phyloP scores from a whole-genome alignment of 2,329 filamentous ascomycete species.

The Penicillium sp. region DNA sequence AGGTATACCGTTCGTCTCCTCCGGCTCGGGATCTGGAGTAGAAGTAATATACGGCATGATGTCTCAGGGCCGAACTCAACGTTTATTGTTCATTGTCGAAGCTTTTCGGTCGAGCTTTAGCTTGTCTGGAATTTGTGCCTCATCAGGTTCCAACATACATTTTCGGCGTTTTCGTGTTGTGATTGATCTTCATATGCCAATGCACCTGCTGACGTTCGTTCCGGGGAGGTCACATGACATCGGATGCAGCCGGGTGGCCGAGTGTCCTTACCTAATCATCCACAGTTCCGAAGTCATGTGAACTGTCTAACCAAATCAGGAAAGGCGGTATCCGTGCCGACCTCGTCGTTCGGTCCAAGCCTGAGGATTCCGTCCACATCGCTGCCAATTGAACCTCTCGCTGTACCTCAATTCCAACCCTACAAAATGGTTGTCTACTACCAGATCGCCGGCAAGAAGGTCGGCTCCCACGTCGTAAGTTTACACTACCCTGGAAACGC shows the following conservation, averaged over 20 bases:
- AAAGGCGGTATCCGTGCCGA: constrained; percentile 23
- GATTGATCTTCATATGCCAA: background rate
- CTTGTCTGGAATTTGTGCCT: background rate
- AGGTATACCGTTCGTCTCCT: constrained; percentile 22
- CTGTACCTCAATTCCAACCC: constrained; percentile 22
- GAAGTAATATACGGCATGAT: background rate
- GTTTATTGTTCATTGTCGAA: background rate
- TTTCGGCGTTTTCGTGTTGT: background rate
- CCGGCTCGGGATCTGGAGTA: constrained; percentile 6
- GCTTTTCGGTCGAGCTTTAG: background rate
- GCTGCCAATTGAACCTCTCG: constrained; percentile 23
- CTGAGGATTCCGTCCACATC: constrained; percentile 32
- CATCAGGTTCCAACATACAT: background rate
- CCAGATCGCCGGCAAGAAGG: constrained; percentile 52
- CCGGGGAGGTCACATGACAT: constrained; percentile 23
- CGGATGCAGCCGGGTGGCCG: constrained; percentile 3
- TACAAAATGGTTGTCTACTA: constrained; percentile 54
- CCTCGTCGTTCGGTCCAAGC: constrained; percentile 29
- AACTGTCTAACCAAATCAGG: constrained; percentile 21
- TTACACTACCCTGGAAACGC: constrained; percentile 3
- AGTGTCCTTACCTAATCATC: constrained; percentile 1
- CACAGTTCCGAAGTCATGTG: constrained; percentile 6
- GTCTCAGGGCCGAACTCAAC: background rate
- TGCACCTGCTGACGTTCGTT: background rate
- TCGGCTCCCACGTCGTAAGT: constrained; percentile 55